These are phyloP conservation scores for Noccaea caerulescens DNA, from an alignment of 345 rosid species.

Conservation along the genomic window DNA sequence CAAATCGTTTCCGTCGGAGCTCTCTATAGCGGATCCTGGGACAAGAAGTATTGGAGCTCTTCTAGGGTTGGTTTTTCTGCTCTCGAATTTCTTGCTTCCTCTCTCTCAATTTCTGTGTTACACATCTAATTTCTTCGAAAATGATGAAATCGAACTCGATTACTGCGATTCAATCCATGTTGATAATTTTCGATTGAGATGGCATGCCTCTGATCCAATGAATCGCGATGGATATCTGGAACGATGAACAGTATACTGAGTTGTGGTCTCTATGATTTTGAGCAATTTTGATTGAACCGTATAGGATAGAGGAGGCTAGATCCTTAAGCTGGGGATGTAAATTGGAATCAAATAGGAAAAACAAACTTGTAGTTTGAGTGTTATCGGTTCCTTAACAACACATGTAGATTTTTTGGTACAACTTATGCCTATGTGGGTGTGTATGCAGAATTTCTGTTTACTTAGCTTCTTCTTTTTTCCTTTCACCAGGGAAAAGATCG, in stretches of 20 bases:
- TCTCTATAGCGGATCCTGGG: conserved; percentile 74
- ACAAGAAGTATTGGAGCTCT: conserved; percentile 93
- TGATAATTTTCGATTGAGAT: neutral
- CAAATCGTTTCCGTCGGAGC: conserved; percentile 80
- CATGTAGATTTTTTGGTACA: neutral
- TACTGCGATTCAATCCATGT: neutral
- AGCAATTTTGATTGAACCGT: neutral
- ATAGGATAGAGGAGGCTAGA: neutral
- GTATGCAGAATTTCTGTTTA: neutral
- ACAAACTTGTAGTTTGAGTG: neutral
- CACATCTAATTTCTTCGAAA: neutral
- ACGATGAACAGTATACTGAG: neutral
- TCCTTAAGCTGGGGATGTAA: conserved; percentile 7
- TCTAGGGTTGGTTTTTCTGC: conserved; percentile 73
- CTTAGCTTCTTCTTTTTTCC: neutral
- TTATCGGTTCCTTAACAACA: conserved; percentile 6
- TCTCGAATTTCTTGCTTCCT: neutral
- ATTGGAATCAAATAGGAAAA: neutral
- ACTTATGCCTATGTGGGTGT: neutral
- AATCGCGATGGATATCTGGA: neutral
- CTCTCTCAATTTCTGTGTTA: neutral
- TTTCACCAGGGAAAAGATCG: conserved; percentile 79
- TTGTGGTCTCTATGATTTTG: conserved; percentile 20
- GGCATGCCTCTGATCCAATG: neutral
- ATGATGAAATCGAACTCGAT: neutral